phyloP scores from a whole-genome alignment of 192 early-diverging fungal genomes.

The Kickxella alabastrina region DNA sequence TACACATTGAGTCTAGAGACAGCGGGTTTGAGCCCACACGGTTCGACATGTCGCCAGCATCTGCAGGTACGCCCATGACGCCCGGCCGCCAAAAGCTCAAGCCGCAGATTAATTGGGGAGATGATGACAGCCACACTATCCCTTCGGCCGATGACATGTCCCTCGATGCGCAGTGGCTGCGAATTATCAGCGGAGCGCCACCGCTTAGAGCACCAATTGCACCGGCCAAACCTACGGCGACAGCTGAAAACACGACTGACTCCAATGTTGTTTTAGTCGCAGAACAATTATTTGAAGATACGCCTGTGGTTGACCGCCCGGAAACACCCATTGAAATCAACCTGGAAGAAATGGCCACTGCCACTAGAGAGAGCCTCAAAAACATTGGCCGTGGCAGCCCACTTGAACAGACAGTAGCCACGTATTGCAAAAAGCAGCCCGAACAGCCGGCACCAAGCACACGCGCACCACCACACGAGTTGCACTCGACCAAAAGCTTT shows the following conservation, averaged over 20 bases:
- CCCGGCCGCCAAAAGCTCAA: slow-evolving; percentile 27
- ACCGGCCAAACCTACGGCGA: background rate
- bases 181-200: slow-evolving; percentile 41
- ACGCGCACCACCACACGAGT: slow-evolving; percentile 22
- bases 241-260: background rate
- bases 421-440: background rate
- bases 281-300: background rate
- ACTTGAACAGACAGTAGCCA: background rate
- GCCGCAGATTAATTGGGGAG: slow-evolving; percentile 38
- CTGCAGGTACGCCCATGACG: slow-evolving; percentile 12
- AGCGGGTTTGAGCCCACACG: slow-evolving; percentile 12
- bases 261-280: background rate
- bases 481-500: slow-evolving; percentile 20
- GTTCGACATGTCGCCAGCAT: slow-evolving; percentile 16
- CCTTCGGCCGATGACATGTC: slow-evolving; percentile 30
- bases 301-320: background rate
- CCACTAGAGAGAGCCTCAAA: background rate
- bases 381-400: background rate
- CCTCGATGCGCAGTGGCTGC: slow-evolving; percentile 46
- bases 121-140: slow-evolving; percentile 13
- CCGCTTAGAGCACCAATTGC: slow-evolving; percentile 15
- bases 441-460: no score
- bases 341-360: background rate
- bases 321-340: slow-evolving; percentile 2
- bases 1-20: slow-evolving; percentile 7